Conservation (phyloP, 2,329 filamentous ascomycete species). For the Canariomyces notabilis region DNA sequence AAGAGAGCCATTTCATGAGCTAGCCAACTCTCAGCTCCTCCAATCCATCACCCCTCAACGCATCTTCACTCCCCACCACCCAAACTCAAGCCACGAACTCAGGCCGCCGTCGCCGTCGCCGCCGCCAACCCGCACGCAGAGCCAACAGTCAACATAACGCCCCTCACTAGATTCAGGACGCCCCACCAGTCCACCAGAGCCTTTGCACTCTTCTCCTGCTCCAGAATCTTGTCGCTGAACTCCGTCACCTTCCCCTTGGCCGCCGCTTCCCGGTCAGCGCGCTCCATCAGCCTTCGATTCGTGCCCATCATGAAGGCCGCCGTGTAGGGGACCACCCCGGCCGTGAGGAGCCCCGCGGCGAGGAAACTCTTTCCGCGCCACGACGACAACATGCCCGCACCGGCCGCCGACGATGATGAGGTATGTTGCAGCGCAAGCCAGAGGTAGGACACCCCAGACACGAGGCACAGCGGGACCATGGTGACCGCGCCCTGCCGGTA, state of each 20-base stretch:
- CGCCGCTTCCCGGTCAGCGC: conserved; percentile 29
- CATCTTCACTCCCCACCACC: neutral
- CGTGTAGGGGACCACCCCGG: conserved; percentile 49
- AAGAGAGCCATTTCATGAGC: too few species aligned
- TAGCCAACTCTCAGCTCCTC: too few species aligned
- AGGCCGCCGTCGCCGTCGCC: too few species aligned
- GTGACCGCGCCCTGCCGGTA: conserved; percentile 36
- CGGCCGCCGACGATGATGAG: too few species aligned
- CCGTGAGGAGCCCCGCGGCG: conserved; percentile 40
- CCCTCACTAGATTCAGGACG: conserved; percentile 42
- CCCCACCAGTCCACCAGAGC: conserved; percentile 53
- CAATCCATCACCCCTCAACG: neutral
- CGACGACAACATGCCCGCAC: too few species aligned
- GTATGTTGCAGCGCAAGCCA: conserved; percentile 49
- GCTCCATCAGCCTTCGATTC: conserved; percentile 42
- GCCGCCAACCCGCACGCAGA: conserved; percentile 29
- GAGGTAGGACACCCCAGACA: conserved; percentile 38
- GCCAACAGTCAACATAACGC: conserved; percentile 19
- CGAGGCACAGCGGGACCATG: conserved; percentile 36
- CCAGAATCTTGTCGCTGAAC: too few species aligned
- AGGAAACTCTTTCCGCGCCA: too few species aligned
- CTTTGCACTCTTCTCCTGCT: conserved; percentile 39
- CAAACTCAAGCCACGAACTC: too few species aligned
- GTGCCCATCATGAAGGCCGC: conserved; percentile 40
- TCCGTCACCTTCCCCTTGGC: too few species aligned